Base-by-base conservation (phyloP, 345 rosid genomes). In the Alliaria petiolata region DNA sequence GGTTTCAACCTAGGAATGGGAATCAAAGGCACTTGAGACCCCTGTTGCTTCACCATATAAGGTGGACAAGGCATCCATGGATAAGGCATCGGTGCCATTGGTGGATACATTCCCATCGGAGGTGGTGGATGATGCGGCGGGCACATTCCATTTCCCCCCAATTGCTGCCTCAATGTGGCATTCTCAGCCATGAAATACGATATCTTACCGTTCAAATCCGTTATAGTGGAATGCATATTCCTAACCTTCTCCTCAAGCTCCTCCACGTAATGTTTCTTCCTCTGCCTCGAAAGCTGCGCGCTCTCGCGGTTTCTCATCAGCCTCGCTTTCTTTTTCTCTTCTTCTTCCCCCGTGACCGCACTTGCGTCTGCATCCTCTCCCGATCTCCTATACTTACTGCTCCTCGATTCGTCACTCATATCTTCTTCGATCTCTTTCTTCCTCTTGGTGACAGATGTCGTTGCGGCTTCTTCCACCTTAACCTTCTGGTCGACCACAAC, bases 231-330 rank as follows among this genome's bases (percentile, higher is more conserved):
- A 76, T 92, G 96, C 98, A 92, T 79, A 34, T 62, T 26, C 79
- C 85, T 86, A 36, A 95, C 88, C 83, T 95, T 95, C 54, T 90
- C 99, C 71, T 95, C 98, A 40, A 95, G 85, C 85, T 95, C 99
- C 76, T 95, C 99, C 16, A 92, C 96, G 71, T 95, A 92, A 83
- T 95, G 91, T 70, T 92, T 95, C 96, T 88, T 95, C 78, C 99
- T 82, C 82, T 95, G 99, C 71, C 99, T 79, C 1, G 99, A 95
- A 26, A 95, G 84, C 79, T 95, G 99, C 10, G 99, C 99, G n/a
- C 99, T 95, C 82, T 91, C 99, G 3, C 99, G 84, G 77, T 95
- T 95, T 71, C 99, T 78, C 84, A 87, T 85, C 44, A 92, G 67
- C 74, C 97, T 87, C 3, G 97, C 92, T 67, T 54, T 88, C 85